phyloP scores from a whole-genome alignment of 352 stramenopile genomes.

The Bremia lactucae region DNA sequence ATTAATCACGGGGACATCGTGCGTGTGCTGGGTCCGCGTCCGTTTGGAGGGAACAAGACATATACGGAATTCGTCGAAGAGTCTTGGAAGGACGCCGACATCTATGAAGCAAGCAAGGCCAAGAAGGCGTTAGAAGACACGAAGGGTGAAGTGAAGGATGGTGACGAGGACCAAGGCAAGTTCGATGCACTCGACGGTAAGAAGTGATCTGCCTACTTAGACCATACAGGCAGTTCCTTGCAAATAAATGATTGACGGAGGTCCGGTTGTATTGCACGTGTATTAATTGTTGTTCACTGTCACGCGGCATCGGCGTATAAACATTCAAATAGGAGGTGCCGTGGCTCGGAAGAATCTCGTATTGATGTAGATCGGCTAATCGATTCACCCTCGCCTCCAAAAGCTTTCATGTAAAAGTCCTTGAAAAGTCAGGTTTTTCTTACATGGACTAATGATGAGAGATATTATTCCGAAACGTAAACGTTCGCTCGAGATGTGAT shows the following conservation, averaged over 20 bases:
- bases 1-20: conserved; percentile 98
- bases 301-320: conserved; percentile 10
- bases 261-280: conserved; percentile 17
- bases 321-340: conserved; percentile 9
- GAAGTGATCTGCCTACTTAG: conserved; percentile 11
- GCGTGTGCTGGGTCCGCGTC: conserved; percentile 88
- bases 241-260: conserved; percentile 17
- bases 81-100: conserved; percentile 78
- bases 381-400: conserved; percentile 5
- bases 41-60: conserved; percentile 89
- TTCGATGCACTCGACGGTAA: conserved; percentile 8
- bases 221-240: conserved; percentile 10
- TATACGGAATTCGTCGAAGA: conserved; percentile 95
- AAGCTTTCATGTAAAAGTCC: too few relatives aligned
- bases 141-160: conserved; percentile 7
- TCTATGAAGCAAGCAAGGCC: conserved; percentile 64
- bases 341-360: conserved; percentile 12
- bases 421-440: neutral
- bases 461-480: conserved; percentile 53
- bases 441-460: conserved; percentile 27
- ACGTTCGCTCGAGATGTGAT: conserved; percentile 56
- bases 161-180: conserved; percentile 5
- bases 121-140: conserved; percentile 13
- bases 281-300: conserved; percentile 18
- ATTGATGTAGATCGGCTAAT: neutral